Conservation (phyloP, 2,329 filamentous ascomycete species). For the Davidsoniella neocaledoniae region DNA sequence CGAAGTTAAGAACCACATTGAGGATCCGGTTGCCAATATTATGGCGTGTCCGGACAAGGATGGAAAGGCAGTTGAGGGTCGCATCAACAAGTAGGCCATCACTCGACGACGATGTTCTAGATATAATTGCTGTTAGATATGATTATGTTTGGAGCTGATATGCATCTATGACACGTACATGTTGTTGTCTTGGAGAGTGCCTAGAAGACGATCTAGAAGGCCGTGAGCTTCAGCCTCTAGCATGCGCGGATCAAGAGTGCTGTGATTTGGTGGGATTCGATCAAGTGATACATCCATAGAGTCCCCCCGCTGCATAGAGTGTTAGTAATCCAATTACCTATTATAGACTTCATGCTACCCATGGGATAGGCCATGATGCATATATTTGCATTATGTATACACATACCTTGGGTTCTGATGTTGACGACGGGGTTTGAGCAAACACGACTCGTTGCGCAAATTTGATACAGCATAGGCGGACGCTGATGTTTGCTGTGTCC, state of each 20-base stretch:
- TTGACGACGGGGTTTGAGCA: slow-evolving; percentile 72
- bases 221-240: slow-evolving; percentile 89
- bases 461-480: slow-evolving; percentile 91
- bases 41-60: slow-evolving; percentile 67
- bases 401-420: slow-evolving; percentile 66
- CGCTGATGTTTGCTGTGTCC: slow-evolving; percentile 59
- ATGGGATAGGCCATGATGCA: too few relatives aligned
- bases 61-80: slow-evolving; percentile 73
- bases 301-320: slow-evolving; percentile 25
- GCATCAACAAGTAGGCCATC: slow-evolving; percentile 81
- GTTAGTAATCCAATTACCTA: background rate
- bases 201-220: slow-evolving; percentile 73
- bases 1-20: slow-evolving; percentile 74
- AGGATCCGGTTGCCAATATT: slow-evolving; percentile 73
- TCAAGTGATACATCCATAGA: slow-evolving; percentile 64
- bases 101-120: slow-evolving; percentile 27
- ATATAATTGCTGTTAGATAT: background rate
- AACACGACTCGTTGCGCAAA: slow-evolving; percentile 89
- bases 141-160: background rate
- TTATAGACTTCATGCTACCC: slow-evolving; percentile 6
- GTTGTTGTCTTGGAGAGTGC: slow-evolving; percentile 62
- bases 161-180: slow-evolving; percentile 1
- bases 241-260: slow-evolving; percentile 59
- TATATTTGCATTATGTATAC: slow-evolving; percentile 17
- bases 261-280: slow-evolving; percentile 69